Evolutionary conservation across 176 grass and related monocot genomes (phyloP).

Genomic region (Saccharum officinarum): DNA sequence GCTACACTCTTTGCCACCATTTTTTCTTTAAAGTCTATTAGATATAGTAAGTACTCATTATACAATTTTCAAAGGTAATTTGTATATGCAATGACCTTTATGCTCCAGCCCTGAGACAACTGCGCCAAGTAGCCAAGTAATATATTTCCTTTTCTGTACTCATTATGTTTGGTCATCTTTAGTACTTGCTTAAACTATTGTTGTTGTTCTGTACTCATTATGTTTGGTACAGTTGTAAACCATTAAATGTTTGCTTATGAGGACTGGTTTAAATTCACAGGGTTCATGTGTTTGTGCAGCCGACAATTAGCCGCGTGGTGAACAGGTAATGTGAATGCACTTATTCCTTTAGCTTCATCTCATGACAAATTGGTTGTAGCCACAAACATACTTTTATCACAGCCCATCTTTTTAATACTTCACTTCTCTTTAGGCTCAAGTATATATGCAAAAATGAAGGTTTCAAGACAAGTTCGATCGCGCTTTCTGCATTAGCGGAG

Average conservation of each 20-base stretch:
- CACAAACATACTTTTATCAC: slow-evolving; percentile 24
- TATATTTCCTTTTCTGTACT: slow-evolving; percentile 26
- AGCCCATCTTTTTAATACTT: slow-evolving; percentile 26
- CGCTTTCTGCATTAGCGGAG: slow-evolving; percentile 88
- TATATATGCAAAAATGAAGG: slow-evolving; percentile 89
- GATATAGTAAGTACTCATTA: slow-evolving; percentile 18
- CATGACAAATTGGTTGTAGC: slow-evolving; percentile 4
- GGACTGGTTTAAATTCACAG: slow-evolving; percentile 58
- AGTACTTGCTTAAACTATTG: too few species aligned
- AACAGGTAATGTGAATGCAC: slow-evolving; percentile 64
- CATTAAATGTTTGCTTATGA: slow-evolving; percentile 22
- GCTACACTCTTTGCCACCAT: background rate
- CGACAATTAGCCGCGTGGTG: slow-evolving; percentile 84
- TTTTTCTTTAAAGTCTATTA: slow-evolving; percentile 19
- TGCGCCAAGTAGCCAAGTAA: slow-evolving; percentile 98
- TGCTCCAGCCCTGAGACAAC: slow-evolving; percentile 91
- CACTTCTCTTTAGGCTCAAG: slow-evolving; percentile 65
- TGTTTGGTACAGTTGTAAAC: slow-evolving; percentile 10
- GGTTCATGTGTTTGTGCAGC: slow-evolving; percentile 86
- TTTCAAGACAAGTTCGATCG: slow-evolving; percentile 84
- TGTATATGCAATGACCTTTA: slow-evolving; percentile 99
- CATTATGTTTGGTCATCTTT: slow-evolving; percentile 16
- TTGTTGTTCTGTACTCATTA: background rate
- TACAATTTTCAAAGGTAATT: slow-evolving; percentile 67
- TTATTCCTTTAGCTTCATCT: slow-evolving; percentile 17